Base-by-base conservation (phyloP, 2,329 filamentous ascomycete species). In the Dichotomopilus funicola region DNA sequence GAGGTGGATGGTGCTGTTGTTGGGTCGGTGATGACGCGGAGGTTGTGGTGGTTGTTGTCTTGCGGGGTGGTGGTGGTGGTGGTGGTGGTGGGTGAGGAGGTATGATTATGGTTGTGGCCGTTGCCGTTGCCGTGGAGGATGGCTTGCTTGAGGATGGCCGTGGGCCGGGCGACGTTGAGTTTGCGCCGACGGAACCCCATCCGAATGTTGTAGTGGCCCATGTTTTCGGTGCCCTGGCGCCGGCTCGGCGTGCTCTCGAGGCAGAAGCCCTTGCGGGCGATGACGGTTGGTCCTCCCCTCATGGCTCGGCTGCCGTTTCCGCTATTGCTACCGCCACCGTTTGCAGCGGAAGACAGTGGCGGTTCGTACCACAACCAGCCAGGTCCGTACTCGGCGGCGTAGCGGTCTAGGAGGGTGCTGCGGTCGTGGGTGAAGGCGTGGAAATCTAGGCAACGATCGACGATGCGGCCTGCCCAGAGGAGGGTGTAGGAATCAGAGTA, bases 361-460 rank as follows among this genome's bases (percentile, higher is more conserved):
- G 71, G 69, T 56, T 78, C 75, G 52, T 72, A 73, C 74, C 74
- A 78, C 10, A 77, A 67, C 71, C 72, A 76, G 7, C 73, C 73
- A 1, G 66, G 62, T 2, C 75, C 75, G 58, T 73, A 57, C 9
- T 59, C 44, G 4, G 60, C 63, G 38, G 49, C 62, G 53, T 76
- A 77, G 1, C 63, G 65, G 54, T 73, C 71, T 9, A 77, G 67
- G 31, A 73, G 69, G 12, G 67, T 67, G 9, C 57, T 53, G 55
- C 75, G 70, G 62, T 75, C 68, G 4, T 46, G 19, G 27, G 69
- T 68, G 64, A 76, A 75, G 31, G 70, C 68, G 45, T 55, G 57
- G 54, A 75, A 75, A 5, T 65, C 66, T 1, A 66, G 63, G 36
- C 70, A 73, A 7, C 62, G 66, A 58, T 75, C 75, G 54, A 76